These are phyloP conservation scores for Paraglomus occultum DNA, from an alignment of 192 early-diverging fungal genomes.

Conservation along the genomic window DNA sequence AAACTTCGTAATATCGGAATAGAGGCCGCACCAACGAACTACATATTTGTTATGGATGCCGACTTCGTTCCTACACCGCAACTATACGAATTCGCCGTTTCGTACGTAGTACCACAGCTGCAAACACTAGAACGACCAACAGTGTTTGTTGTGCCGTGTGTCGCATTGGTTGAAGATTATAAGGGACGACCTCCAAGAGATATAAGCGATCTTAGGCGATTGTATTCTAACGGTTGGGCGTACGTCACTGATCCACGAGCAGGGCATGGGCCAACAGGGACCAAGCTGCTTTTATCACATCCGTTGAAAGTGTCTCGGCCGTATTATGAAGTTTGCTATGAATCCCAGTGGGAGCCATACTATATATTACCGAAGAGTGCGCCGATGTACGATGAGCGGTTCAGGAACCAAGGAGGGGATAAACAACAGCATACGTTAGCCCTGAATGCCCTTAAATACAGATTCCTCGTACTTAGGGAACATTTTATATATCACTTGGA, in stretches of 20 bases:
- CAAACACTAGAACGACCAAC: conserved; percentile 22
- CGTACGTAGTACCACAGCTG: conserved; percentile 29
- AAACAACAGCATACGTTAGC: conserved; percentile 53
- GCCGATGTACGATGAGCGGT: conserved; percentile 53
- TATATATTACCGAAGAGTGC: conserved; percentile 41
- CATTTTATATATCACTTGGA: conserved; percentile 54
- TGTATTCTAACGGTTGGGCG: conserved; percentile 41
- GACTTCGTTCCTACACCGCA: conserved; percentile 49
- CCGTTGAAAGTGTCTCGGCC: conserved; percentile 21
- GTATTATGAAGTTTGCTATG: conserved; percentile 52
- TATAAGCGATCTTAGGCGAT: conserved; percentile 39
- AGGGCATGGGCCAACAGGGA: conserved; percentile 53
- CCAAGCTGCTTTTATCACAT: conserved; percentile 34
- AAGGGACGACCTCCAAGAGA: conserved; percentile 33
- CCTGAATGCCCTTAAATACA: conserved; percentile 47
- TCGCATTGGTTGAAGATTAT: conserved; percentile 43
- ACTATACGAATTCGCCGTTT: conserved; percentile 34
- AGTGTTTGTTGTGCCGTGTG: conserved; percentile 49
- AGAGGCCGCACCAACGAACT: conserved; percentile 37
- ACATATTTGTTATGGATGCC: conserved; percentile 53
- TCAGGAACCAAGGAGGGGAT: conserved; percentile 55
- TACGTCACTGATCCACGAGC: conserved; percentile 52
- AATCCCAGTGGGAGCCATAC: conserved; percentile 61
- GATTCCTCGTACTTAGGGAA: conserved; percentile 43
- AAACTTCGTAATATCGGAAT: conserved; percentile 50